Conservation (phyloP, 345 rosid species). For the Cardamine occulta region DNA sequence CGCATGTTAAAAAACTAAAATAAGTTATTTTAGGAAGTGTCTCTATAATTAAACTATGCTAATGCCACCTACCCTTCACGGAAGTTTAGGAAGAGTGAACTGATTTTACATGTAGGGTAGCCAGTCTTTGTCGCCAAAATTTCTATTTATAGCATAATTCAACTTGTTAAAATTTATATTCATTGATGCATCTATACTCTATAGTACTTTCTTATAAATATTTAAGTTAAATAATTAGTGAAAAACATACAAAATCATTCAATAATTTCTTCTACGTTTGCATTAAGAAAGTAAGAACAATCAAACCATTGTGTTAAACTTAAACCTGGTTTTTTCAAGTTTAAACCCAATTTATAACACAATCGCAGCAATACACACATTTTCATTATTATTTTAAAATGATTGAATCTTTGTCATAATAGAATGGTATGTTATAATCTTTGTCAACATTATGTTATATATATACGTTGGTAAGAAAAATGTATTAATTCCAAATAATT, state of each 20-base stretch:
- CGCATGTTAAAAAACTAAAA: not conserved
- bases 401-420: too few species aligned
- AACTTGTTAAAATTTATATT: not conserved
- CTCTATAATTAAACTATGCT: not conserved
- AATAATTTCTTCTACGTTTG: too few species aligned
- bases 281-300: not conserved
- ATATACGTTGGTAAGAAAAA: too few species aligned
- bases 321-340: not conserved
- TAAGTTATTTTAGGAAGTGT: not conserved
- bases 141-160: not conserved
- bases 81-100: constrained; percentile 5
- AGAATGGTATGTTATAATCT: too few species aligned
- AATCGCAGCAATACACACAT: too few species aligned
- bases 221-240: too few species aligned
- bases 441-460: too few species aligned
- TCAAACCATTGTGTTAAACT: not conserved
- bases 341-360: too few species aligned
- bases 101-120: not conserved
- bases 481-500: too few species aligned
- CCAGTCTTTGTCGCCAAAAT: not conserved
- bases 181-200: not conserved
- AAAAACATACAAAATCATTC: not conserved
- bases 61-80: not conserved
- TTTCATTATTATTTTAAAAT: too few species aligned
- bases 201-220: not conserved